Evolutionary conservation across 2,329 filamentous ascomycete species (phyloP).

Genomic region (Rhytidhysteron rufulum): DNA sequence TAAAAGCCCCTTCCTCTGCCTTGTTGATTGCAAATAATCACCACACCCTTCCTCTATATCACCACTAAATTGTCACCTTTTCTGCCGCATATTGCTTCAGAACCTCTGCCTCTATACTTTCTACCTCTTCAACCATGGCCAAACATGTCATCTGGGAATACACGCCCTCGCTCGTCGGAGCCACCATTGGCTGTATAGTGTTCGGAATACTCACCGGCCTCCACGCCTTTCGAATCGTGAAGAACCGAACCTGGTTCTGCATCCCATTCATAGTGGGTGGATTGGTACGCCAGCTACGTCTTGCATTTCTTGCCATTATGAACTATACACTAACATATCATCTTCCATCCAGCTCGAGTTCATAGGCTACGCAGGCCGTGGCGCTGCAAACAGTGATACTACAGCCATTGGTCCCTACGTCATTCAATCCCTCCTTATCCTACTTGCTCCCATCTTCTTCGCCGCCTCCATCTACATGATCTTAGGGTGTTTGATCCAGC

Average conservation of each 20-base stretch:
- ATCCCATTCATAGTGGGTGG: conserved; percentile 45
- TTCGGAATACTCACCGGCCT: conserved; percentile 41
- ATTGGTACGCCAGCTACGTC: conserved; percentile 39
- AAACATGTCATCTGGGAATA: conserved; percentile 38
- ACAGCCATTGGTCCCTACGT: conserved; percentile 33
- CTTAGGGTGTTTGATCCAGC: conserved; percentile 39
- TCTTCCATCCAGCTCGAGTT: conserved; percentile 29
- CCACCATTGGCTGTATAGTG: conserved; percentile 44
- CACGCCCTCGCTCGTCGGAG: conserved; percentile 44
- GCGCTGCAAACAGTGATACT: conserved; percentile 25
- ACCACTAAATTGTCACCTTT: no score
- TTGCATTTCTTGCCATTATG: conserved; percentile 5
- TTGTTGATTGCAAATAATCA: no score
- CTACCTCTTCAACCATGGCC: no score
- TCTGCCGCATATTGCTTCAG: no score
- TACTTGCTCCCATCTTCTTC: conserved; percentile 44
- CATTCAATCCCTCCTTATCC: conserved; percentile 35
- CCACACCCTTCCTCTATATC: no score
- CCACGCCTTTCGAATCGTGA: conserved; percentile 42
- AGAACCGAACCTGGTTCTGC: conserved; percentile 48
- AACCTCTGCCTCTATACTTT: no score
- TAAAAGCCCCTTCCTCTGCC: no score
- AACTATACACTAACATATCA: conserved; percentile 12
- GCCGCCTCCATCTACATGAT: conserved; percentile 48
- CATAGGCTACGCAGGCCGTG: conserved; percentile 39